Base-by-base conservation (phyloP, 768 basidiomycete genomes). In the Trametes villosa region DNA sequence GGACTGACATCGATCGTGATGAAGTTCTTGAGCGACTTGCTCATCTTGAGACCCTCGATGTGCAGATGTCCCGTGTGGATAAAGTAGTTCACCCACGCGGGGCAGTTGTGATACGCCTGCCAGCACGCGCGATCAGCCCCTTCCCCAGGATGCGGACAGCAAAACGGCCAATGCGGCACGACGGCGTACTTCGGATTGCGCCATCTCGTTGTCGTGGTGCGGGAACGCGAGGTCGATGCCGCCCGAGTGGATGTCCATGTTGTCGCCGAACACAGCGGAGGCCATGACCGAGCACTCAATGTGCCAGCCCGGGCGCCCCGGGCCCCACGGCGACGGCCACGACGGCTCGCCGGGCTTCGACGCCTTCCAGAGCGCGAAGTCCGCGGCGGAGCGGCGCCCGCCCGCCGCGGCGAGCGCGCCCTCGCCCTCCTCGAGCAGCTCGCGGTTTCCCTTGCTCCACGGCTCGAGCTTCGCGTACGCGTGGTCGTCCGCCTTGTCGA, bases 251-350 rank as follows among this genome's bases (percentile, higher is more conserved):
- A 99, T 95, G 74, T 98, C 97, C 87, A 99, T 92, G 59, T 87
- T 89, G 57, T 88, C 83, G 3, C 96, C 96, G 45, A 98, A 79
- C 48, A 98, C 80, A 31, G 89, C 94, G 64, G 86, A 91, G 18
- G 96, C 96, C 96, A 99, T 99, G 33, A 97, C 96, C 4, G 93
- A 96, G 76, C 96, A 99, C 73, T 99, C 96, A 59, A 99, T 98
- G 73, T 99, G 96, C 96, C 96, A 99, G 17, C 96, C 96, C 3
- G 96, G 96, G 42, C 96, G 83, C n/a, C 96, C 95, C 41, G 79
- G 79, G 18, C 97, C 97, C 97, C 97, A 99, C 6, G 94, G 90
- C 12, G 95, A 97, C 0, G 89, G 86, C 96, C 97, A 99, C 3
- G 88, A 88, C 2, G 97, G 97, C 73, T 99, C 97, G 8, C 97